phyloP scores from a whole-genome alignment of 129 eudicot genomes.

The Gnaphalium uliginosum region DNA sequence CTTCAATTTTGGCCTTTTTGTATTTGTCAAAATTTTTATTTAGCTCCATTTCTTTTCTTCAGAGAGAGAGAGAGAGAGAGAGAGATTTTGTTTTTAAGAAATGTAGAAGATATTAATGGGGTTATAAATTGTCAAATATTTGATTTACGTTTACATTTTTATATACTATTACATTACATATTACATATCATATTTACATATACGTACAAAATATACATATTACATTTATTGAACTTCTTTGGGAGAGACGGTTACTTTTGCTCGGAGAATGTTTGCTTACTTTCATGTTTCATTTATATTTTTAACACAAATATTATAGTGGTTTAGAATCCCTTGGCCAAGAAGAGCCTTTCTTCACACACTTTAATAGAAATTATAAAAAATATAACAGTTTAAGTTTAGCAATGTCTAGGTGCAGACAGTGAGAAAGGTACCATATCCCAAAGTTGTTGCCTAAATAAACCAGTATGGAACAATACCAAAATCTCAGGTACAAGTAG shows the following conservation, averaged over 20 bases:
- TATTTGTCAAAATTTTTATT: not conserved
- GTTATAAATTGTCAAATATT: not conserved
- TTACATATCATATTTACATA: too few relatives aligned
- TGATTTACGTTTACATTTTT: too few relatives aligned
- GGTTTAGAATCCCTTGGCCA: too few relatives aligned
- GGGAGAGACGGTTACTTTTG: too few relatives aligned
- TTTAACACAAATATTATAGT: too few relatives aligned
- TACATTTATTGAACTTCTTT: too few relatives aligned
- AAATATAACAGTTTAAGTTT: not conserved
- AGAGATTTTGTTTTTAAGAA: not conserved
- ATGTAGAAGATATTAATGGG: too few relatives aligned
- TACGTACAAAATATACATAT: too few relatives aligned
- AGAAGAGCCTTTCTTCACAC: not conserved
- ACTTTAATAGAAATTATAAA: too few relatives aligned
- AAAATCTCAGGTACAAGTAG: not conserved
- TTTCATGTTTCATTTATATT: too few relatives aligned
- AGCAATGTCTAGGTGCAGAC: not conserved
- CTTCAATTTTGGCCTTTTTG: conserved; percentile 18
- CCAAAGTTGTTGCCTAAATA: not conserved
- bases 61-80: not conserved
- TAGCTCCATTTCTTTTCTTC: not conserved
- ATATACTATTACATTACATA: too few relatives aligned
- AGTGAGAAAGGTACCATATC: not conserved
- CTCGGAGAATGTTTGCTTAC: too few relatives aligned
- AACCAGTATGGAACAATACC: not conserved